Percentiles rank a stretch among this genome's conserved stretches.
phyloP scores from a whole-genome alignment of 495 filamentous ascomycete species.

The Staphylotrichum tortipilum region DNA sequence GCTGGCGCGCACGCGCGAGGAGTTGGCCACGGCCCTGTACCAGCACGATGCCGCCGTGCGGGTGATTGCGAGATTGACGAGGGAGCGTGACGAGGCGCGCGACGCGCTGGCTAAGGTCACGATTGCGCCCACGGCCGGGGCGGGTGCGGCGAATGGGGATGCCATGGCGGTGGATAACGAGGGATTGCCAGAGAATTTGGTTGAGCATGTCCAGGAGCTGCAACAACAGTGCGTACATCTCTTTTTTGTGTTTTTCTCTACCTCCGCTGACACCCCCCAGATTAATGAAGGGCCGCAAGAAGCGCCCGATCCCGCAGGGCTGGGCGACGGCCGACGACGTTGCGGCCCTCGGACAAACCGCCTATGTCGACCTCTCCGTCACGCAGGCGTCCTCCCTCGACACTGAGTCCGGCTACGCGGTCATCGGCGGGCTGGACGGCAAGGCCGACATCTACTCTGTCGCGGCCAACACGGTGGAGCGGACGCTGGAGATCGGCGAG shows the following conservation, averaged over 20 bases:
- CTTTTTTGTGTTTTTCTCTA: too few relatives aligned
- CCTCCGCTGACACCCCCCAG: constrained; percentile 37
- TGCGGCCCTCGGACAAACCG: constrained; percentile 52
- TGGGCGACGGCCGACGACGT: constrained; percentile 77
- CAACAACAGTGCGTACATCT: constrained; percentile 73
- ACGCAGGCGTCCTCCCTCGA: constrained; percentile 51
- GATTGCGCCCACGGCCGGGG: constrained; percentile 49
- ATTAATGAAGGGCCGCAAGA: constrained; percentile 74
- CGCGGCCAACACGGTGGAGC: constrained; percentile 56
- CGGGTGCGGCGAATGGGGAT: constrained; percentile 52
- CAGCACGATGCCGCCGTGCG: constrained; percentile 92
- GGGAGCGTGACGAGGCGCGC: constrained; percentile 85
- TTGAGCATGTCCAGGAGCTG: constrained; percentile 65
- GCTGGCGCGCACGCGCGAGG: constrained; percentile 79
- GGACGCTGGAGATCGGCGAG: constrained; percentile 55
- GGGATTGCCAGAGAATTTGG: constrained; percentile 60
- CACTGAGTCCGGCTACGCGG: constrained; percentile 62
- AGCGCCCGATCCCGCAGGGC: constrained; percentile 72
- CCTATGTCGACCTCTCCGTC: constrained; percentile 60
- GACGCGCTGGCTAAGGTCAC: constrained; percentile 84
- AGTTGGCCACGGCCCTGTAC: constrained; percentile 86
- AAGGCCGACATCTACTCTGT: constrained; percentile 73
- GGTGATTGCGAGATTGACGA: constrained; percentile 81
- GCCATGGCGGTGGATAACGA: constrained; percentile 84
- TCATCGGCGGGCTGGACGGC: constrained; percentile 72